Evolutionary conservation across 495 filamentous ascomycete genomes (phyloP), one percentile per base, ranked within the genome.

Genomic region (Venustampulla echinocandica): DNA sequence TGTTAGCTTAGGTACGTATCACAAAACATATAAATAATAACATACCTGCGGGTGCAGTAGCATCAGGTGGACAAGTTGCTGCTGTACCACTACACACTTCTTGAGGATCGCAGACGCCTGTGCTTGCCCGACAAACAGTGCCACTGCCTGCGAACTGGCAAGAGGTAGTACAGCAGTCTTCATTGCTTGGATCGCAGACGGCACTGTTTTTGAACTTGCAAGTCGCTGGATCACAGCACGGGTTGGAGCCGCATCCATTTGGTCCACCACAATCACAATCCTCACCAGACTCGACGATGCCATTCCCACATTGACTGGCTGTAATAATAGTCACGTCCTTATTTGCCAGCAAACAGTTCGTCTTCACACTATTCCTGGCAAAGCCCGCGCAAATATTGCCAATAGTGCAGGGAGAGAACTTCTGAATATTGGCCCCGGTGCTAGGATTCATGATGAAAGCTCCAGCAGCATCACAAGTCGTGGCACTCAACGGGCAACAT

Each of bases 301-400:
- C 92, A 63, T 98, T 98, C 40, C 92, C 92, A 61, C 92, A 98
- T 57, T 87, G 80, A 47, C 81, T 82, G 54, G 84, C 84, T 0
- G 80, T 85, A 59, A 93, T 85, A n/a, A 85, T 90, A n/a, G 72
- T 70, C 14, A 98, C 80, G 47, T 82, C 82, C 52, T 77, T 76
- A 65, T 98, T 98, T 58, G 84, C 79, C 11, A 76, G 78, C 15
- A 98, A 69, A 66, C 93, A 97, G 21, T 53, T 63, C 4, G 76
- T 80, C 32, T 83, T 84, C 61, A 92, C 82, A 49, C 80, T 82
- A 56, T 85, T 87, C 40, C 84, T 79, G 37, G 75, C 78, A 42
- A 98, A 72, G 32, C 88, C 90, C n/a, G 84, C 86, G 64, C 92
- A 98, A 52, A 98, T 86, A 57, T 97, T 97, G 47, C 92, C 92